Conservation (phyloP, 441 rosid species). For the Populus trichocarpa region DNA sequence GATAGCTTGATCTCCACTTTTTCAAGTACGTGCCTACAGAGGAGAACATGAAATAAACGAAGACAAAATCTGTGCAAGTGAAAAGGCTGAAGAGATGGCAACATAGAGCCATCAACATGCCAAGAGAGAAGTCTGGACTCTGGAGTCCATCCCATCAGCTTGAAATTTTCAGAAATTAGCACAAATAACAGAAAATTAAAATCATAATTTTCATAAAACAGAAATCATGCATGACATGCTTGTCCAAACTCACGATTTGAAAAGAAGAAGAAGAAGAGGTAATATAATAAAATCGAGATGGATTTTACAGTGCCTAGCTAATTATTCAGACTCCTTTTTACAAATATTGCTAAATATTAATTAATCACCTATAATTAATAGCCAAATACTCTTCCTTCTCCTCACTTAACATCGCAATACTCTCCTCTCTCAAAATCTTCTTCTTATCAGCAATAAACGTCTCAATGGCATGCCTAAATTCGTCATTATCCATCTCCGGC, state of each 20-base stretch:
- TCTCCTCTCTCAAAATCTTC: constrained; percentile 35
- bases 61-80: not conserved
- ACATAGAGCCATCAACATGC: not conserved
- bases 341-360: not conserved
- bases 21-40: not conserved
- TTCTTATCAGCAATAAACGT: constrained; percentile 36
- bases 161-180: not conserved
- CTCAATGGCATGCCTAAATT: constrained; percentile 45
- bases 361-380: not conserved
- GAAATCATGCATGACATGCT: not conserved
- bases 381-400: constrained; percentile 8
- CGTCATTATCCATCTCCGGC: constrained; percentile 46
- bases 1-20: not conserved
- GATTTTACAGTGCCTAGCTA: not conserved
- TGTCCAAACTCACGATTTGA: not conserved
- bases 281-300: too few species aligned
- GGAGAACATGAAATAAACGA: not conserved
- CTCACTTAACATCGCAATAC: constrained; percentile 11
- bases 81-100: not conserved
- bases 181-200: too few species aligned
- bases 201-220: not conserved
- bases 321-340: not conserved
- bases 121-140: not conserved
- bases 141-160: too few species aligned
- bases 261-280: not conserved